These are phyloP conservation scores for Fusarium sp. DNA, from an alignment of 2,329 filamentous ascomycete genomes.

Conservation along the genomic window DNA sequence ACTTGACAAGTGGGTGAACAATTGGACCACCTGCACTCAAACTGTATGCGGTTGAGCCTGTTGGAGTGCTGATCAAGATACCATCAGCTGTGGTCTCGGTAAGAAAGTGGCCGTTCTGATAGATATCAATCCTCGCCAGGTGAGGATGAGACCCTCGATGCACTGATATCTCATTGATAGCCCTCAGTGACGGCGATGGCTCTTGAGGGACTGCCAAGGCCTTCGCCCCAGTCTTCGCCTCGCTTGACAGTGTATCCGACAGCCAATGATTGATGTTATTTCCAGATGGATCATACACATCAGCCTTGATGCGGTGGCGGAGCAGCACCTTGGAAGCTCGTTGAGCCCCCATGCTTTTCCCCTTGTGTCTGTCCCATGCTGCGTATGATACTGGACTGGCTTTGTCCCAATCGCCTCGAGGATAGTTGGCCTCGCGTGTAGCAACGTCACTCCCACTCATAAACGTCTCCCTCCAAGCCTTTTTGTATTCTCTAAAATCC, in stretches of 20 bases:
- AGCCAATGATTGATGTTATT: constrained; percentile 68
- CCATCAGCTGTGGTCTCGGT: constrained; percentile 96
- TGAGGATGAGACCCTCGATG: constrained; percentile 92
- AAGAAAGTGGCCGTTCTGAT: constrained; percentile 87
- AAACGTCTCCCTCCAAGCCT: constrained; percentile 92
- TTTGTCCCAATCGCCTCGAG: constrained; percentile 50
- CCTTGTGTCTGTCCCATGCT: constrained; percentile 80
- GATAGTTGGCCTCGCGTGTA: constrained; percentile 59
- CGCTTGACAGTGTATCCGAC: constrained; percentile 60
- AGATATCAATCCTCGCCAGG: constrained; percentile 91
- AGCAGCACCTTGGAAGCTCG: constrained; percentile 85
- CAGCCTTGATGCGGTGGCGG: constrained; percentile 87
- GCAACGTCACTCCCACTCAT: constrained; percentile 75
- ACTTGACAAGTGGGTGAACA: constrained; percentile 91
- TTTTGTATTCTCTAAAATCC: constrained; percentile 94
- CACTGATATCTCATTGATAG: constrained; percentile 95
- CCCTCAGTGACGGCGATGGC: constrained; percentile 66
- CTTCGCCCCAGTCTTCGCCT: constrained; percentile 56
- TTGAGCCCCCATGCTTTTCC: constrained; percentile 82
- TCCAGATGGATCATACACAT: constrained; percentile 80
- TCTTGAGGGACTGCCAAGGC: constrained; percentile 55
- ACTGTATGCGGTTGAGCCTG: constrained; percentile 94
- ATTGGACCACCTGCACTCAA: constrained; percentile 94
- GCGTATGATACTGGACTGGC: constrained; percentile 32
- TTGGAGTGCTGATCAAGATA: constrained; percentile 93